Evolutionary conservation across 495 filamentous ascomycete genomes (phyloP).

Genomic region (Penicillium cosmopolitanum): DNA sequence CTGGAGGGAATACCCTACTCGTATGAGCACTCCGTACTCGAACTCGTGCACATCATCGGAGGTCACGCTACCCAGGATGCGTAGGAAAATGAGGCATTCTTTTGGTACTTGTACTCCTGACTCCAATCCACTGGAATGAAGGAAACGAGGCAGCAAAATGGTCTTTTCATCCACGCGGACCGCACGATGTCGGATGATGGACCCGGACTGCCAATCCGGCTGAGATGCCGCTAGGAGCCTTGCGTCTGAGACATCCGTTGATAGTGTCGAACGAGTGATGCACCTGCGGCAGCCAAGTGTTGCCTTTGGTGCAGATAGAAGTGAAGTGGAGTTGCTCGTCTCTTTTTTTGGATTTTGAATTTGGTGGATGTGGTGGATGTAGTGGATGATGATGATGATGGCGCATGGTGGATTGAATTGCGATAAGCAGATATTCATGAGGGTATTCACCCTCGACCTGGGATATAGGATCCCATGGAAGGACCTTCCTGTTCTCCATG

Average conservation of each 20-base stretch:
- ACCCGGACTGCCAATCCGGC: constrained; percentile 19
- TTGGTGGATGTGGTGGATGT: background rate
- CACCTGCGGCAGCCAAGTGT: constrained; percentile 15
- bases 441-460: no score
- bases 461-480: background rate
- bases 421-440: no score
- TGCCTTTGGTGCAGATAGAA: constrained; percentile 9
- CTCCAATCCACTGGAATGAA: no score
- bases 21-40: no score
- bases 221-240: constrained; percentile 22
- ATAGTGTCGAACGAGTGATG: constrained; percentile 22
- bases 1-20: no score
- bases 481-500: background rate
- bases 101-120: background rate
- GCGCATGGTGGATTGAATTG: background rate
- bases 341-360: constrained; percentile 6
- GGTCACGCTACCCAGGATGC: background rate
- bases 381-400: background rate
- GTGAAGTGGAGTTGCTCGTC: constrained; percentile 9
- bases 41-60: no score
- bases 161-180: constrained; percentile 14
- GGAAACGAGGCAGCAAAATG: background rate
- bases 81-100: background rate
- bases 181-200: constrained; percentile 18
- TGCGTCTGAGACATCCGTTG: constrained; percentile 24